phyloP scores from a whole-genome alignment of 805 yeast genomes.

The Candida arabinofermentans region DNA sequence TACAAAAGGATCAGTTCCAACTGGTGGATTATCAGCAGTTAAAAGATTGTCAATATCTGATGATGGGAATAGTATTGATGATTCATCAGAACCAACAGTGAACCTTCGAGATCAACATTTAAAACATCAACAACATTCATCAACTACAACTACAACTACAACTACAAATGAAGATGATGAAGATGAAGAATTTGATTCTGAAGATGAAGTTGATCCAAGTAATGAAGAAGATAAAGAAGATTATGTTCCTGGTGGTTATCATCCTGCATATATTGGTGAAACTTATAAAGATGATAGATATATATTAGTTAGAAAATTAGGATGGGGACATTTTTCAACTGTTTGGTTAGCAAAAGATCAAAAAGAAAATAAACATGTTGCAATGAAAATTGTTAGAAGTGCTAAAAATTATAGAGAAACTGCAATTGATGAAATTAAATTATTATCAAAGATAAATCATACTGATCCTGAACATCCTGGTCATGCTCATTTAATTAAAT shows the following conservation, averaged over 20 bases:
- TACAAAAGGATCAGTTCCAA: conserved; percentile 9
- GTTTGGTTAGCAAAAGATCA: conserved; percentile 83
- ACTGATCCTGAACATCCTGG: conserved; percentile 72
- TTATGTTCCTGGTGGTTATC: conserved; percentile 92
- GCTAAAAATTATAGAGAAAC: conserved; percentile 91
- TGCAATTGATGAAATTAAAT: conserved; percentile 87
- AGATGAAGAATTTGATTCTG: conserved; percentile 29
- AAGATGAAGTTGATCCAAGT: conserved; percentile 31
- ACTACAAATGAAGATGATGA: conserved; percentile 35
- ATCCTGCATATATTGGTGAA: conserved; percentile 90
- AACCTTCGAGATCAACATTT: not conserved
- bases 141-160: conserved; percentile 4
- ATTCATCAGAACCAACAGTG: conserved; percentile 3
- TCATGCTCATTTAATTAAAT: conserved; percentile 70
- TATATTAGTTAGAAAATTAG: conserved; percentile 79
- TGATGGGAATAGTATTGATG: conserved; percentile 2
- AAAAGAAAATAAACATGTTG: conserved; percentile 67
- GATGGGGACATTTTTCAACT: conserved; percentile 98
- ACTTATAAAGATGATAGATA: conserved; percentile 67
- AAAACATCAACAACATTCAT: conserved; percentile 3
- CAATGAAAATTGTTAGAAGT: conserved; percentile 89
- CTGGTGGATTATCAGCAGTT: conserved; percentile 3
- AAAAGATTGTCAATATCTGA: conserved; percentile 13
- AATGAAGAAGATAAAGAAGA: conserved; percentile 87
- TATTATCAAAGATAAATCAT: conserved; percentile 63